Percentiles rank a stretch among this genome's conserved stretches.
phyloP scores from a whole-genome alignment of 2,329 filamentous ascomycete species.

The Tolypocladium inflatum region DNA sequence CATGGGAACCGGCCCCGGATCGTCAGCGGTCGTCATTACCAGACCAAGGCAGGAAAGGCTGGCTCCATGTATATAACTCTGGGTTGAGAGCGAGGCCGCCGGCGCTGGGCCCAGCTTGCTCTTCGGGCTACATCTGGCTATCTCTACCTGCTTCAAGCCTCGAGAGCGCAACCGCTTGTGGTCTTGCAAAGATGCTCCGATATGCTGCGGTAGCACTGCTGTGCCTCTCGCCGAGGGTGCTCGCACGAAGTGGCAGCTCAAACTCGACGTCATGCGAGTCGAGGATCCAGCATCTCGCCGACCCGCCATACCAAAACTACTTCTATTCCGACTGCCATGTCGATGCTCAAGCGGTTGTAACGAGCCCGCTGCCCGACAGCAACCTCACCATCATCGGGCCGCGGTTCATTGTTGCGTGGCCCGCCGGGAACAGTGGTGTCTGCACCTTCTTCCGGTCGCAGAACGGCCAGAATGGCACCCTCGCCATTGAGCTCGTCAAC shows the following conservation, averaged over 20 bases:
- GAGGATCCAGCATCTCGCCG: constrained; percentile 27
- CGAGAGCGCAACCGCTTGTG: not conserved
- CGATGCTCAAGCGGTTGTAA: constrained; percentile 50
- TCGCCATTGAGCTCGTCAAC: constrained; percentile 43
- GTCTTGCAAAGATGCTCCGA: not conserved
- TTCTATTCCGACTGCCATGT: constrained; percentile 57
- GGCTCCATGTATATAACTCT: not conserved
- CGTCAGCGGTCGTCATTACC: not conserved
- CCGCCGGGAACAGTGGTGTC: constrained; percentile 54
- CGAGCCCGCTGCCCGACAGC: constrained; percentile 42
- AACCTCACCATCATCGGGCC: constrained; percentile 46
- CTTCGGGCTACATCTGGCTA: not conserved
- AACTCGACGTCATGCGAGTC: not conserved
- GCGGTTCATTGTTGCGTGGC: constrained; percentile 53
- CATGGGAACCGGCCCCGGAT: not conserved
- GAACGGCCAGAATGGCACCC: constrained; percentile 40
- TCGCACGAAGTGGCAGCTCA: not conserved
- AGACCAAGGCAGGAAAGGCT: not conserved
- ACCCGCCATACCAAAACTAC: constrained; percentile 53
- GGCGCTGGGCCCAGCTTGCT: not conserved
- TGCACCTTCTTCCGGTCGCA: constrained; percentile 46
- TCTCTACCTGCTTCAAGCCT: not conserved
- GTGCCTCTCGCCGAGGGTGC: not conserved
- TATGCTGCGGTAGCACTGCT: not conserved
- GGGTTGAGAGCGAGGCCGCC: not conserved